Base-by-base conservation (phyloP, 768 basidiomycete genomes). In the Boletus speciosus region DNA sequence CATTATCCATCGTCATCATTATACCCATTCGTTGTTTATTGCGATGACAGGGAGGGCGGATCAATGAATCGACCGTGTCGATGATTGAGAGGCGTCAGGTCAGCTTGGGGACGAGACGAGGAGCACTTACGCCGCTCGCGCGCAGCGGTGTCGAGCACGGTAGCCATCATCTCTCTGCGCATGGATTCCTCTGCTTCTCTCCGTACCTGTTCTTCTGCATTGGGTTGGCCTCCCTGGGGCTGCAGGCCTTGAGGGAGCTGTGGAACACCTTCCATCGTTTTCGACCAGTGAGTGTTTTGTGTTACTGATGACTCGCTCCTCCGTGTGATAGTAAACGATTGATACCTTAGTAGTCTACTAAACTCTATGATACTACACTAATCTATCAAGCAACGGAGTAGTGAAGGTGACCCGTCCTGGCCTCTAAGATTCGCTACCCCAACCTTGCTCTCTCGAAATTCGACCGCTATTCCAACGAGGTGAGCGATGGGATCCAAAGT, bases 121-220 rank as follows among this genome's bases (percentile, higher is more conserved):
- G 41, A 25, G 19, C 29, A 68, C 75, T 57, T 69, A 94, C 92
- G 73, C 68, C 92, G 79, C 75, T 93, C 93, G 54, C 91, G 80
- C 38, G 93, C 92, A 50, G 81, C 84, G 6, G 78, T 72, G 57
- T 91, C 89, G 38, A 95, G 76, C 34, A 95, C 79, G 5, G 89
- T 88, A 8, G 86, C 80, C 66, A 95, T 80, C 60, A 93, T 66
- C 60, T 91, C 86, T 60, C 89, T 74, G 39, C 86, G 79, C 80
- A 85, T 81, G 66, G 90, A 78, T 57, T 90, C 90, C 56, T 91
- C 88, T 50, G 86, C 81, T 11, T 77, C 80, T 35, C 74, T 77
- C 51, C 80, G 82, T 27, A 72, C 76, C 1, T 78, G 79, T 36
- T 81, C 81, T 27, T 83, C 84, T 32, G 78, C 80, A 43, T 63